Evolutionary conservation across 2,329 filamentous ascomycete species (phyloP), one percentile per base, ranked within the genome.

Genomic region (Trichoderma sp.): DNA sequence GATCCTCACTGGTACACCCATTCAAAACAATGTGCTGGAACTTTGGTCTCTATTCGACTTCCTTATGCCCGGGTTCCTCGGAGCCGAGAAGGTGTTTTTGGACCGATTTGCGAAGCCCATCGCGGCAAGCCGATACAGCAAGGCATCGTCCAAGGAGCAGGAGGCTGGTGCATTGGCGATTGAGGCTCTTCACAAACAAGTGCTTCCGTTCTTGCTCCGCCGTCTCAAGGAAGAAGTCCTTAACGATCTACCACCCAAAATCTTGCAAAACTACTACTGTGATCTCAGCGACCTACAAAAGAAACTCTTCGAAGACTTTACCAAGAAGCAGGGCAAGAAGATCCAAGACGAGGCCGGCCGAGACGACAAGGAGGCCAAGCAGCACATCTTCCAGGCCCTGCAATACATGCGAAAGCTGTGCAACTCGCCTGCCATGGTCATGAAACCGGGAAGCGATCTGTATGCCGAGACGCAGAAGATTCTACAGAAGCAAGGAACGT

Each of bases 321-420:
- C 91, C 26, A 97, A 93, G 86, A 97, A 94, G 76, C 95, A 99
- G 80, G 91, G 94, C 78, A 97, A 94, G 82, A 92, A 93, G 74
- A 88, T 99, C 39, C 90, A 93, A 57, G 90, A 94, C 34, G 94
- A 97, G 79, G 94, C 95, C 13, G 91, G 92, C 15, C 91, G 90
- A 32, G 91, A 92, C 32, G 95, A 98, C 78, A 97, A 97, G 80
- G 93, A 97, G 74, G 91, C 94, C 75, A 99, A 99, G 81, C 93
- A 97, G 80, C 96, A 99, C 81, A 99, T 99, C 76, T 99, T 99
- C 92, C 95, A 98, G 81, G 96, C 97, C 4, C 84, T 99, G 58
- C 97, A 99, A 80, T 99, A 99, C 83, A 99, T 99, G 97, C 94
- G 97, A 73, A 98, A 98, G 84, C 89, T 99, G 6, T 99, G 96